Conservation (phyloP, 2,329 filamentous ascomycete genomes). For the Trichophyton mentagrophytes region DNA sequence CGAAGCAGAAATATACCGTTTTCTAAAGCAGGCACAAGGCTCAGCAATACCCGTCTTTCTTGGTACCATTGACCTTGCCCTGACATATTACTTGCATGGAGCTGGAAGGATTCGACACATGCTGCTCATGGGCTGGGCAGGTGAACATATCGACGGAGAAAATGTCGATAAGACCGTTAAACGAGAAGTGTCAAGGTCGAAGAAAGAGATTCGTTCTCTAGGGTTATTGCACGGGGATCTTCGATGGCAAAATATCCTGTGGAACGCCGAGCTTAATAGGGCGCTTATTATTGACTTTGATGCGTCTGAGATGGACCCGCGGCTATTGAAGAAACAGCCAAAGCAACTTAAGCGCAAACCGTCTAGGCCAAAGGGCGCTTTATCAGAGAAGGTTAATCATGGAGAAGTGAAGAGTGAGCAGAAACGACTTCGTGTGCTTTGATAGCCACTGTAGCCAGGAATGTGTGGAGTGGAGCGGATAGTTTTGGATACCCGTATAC, state of each 20-base stretch:
- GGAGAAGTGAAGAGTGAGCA: slow-evolving; percentile 6
- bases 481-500: no score
- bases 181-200: slow-evolving; percentile 8
- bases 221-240: slow-evolving; percentile 16
- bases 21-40: slow-evolving; percentile 18
- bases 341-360: background rate
- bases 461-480: no score
- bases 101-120: slow-evolving; percentile 21
- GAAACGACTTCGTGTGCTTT: background rate
- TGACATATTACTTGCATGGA: slow-evolving; percentile 20
- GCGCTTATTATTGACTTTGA: slow-evolving; percentile 17
- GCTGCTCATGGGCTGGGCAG: slow-evolving; percentile 22
- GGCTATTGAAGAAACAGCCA: background rate
- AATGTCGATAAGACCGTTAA: slow-evolving; percentile 6
- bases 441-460: no score
- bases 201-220: slow-evolving; percentile 10
- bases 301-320: background rate
- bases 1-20: slow-evolving; percentile 18
- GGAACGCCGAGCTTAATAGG: slow-evolving; percentile 16
- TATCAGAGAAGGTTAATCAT: background rate
- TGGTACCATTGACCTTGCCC: slow-evolving; percentile 16
- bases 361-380: background rate
- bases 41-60: slow-evolving; percentile 21
- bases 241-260: slow-evolving; percentile 16
- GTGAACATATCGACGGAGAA: slow-evolving; percentile 9